These are phyloP conservation scores for Exophiala sideris DNA, from an alignment of 2,329 filamentous ascomycete genomes.

Conservation along the genomic window DNA sequence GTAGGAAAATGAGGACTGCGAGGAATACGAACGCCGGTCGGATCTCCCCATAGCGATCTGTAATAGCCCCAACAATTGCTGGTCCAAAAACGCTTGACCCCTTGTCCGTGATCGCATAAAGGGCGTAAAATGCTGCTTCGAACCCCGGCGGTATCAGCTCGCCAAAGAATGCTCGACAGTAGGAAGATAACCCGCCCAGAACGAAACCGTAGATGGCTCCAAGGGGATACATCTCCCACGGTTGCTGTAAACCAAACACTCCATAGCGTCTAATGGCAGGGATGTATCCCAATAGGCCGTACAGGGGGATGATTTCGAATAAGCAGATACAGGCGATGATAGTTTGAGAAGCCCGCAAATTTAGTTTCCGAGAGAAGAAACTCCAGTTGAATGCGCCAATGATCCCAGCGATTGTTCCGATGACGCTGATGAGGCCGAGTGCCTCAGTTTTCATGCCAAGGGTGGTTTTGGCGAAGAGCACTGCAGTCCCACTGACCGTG, in stretches of 20 bases:
- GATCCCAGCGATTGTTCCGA: conserved; percentile 79
- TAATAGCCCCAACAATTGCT: conserved; percentile 88
- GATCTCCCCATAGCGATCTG: conserved; percentile 76
- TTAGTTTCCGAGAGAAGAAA: conserved; percentile 66
- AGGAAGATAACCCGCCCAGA: conserved; percentile 84
- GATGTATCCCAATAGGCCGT: conserved; percentile 83
- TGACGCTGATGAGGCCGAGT: conserved; percentile 88
- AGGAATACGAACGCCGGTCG: conserved; percentile 90
- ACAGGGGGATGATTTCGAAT: conserved; percentile 89
- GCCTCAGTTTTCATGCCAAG: conserved; percentile 85
- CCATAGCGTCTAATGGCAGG: conserved; percentile 73
- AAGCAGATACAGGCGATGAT: conserved; percentile 87
- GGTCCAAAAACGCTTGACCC: conserved; percentile 91
- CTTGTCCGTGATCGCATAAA: conserved; percentile 98
- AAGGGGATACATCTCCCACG: conserved; percentile 95
- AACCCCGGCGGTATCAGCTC: conserved; percentile 92
- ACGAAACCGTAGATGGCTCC: conserved; percentile 91
- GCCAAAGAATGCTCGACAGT: conserved; percentile 87
- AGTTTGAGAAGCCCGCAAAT: conserved; percentile 75
- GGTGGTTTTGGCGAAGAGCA: conserved; percentile 92
- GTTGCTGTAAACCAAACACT: conserved; percentile 80
- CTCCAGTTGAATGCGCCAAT: conserved; percentile 89
- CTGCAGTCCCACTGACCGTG: conserved; percentile 89
- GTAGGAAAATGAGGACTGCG: conserved; percentile 75
- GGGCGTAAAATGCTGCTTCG: conserved; percentile 91